Conservation (phyloP, 2,329 filamentous ascomycete genomes). For the Botrytis aclada region DNA sequence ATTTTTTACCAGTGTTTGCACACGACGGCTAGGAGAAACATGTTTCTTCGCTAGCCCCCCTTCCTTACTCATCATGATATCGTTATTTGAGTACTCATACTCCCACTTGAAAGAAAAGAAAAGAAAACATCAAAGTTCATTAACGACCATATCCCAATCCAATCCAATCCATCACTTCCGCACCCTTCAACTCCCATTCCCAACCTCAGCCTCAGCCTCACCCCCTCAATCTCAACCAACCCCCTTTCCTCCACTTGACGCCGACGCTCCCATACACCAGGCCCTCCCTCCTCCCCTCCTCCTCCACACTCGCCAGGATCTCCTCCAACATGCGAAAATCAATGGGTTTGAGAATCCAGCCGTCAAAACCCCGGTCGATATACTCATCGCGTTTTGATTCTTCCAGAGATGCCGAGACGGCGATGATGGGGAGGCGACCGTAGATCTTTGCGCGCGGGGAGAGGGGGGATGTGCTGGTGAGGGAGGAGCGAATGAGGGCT, state of each 20-base stretch:
- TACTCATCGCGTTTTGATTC: slow-evolving; percentile 69
- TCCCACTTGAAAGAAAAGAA: no score
- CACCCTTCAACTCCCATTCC: slow-evolving; percentile 75
- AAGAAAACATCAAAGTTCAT: not conserved
- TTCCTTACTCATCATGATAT: no score
- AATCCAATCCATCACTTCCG: not conserved
- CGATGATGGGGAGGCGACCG: slow-evolving; percentile 74
- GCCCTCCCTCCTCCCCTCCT: slow-evolving; percentile 54
- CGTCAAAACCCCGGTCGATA: slow-evolving; percentile 77
- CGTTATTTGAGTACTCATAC: no score
- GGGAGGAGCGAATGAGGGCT: slow-evolving; percentile 73
- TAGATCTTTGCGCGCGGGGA: slow-evolving; percentile 52
- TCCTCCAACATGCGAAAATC: slow-evolving; percentile 71
- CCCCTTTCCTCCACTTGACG: slow-evolving; percentile 70
- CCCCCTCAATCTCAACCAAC: slow-evolving; percentile 63
- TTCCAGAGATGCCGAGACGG: slow-evolving; percentile 69
- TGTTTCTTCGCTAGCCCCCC: no score
- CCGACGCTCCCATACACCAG: slow-evolving; percentile 67
- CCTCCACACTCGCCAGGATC: slow-evolving; percentile 66
- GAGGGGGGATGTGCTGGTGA: slow-evolving; percentile 27
- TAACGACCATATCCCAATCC: not conserved
- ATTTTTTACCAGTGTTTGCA: not conserved
- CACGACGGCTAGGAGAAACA: not conserved
- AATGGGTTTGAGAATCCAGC: slow-evolving; percentile 87
- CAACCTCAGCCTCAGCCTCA: not conserved